These are phyloP conservation scores for Mycosarcoma mackinlayi DNA, from an alignment of 1,284 basidiomycete genomes.

Conservation along the genomic window DNA sequence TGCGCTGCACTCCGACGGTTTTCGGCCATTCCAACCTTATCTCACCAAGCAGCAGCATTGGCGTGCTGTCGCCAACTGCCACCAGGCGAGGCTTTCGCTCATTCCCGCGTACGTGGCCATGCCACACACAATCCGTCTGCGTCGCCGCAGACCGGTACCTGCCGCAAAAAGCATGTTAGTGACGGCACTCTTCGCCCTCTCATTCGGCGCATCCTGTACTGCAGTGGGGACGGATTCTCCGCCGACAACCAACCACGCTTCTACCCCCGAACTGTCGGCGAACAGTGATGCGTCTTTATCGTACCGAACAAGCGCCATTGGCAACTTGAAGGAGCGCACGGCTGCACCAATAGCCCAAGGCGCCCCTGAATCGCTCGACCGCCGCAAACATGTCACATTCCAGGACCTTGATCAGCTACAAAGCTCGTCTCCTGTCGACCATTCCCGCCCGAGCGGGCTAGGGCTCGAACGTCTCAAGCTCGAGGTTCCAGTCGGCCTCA, in stretches of 20 bases:
- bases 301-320: background rate
- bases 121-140: background rate
- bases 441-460: background rate
- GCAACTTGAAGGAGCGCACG: background rate
- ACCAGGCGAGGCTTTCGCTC: background rate
- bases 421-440: constrained; percentile 4
- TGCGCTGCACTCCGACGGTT: constrained; percentile 10
- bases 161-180: background rate
- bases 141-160: background rate
- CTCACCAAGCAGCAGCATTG: background rate
- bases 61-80: background rate
- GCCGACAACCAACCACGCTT: background rate
- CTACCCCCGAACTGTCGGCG: background rate
- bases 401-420: constrained; percentile 25
- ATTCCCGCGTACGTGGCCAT: background rate
- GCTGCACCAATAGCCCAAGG: background rate
- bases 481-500: constrained; percentile 3
- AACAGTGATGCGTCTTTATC: background rate
- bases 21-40: background rate
- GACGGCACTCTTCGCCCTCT: constrained; percentile 3
- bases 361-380: constrained; percentile 18
- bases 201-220: constrained; percentile 7
- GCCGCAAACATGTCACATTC: constrained; percentile 36
- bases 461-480: background rate
- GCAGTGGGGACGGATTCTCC: background rate